Evolutionary conservation across 345 rosid genomes (phyloP), one percentile per base, ranked within the genome.

Genomic region (Eucalyptus shirleyi): DNA sequence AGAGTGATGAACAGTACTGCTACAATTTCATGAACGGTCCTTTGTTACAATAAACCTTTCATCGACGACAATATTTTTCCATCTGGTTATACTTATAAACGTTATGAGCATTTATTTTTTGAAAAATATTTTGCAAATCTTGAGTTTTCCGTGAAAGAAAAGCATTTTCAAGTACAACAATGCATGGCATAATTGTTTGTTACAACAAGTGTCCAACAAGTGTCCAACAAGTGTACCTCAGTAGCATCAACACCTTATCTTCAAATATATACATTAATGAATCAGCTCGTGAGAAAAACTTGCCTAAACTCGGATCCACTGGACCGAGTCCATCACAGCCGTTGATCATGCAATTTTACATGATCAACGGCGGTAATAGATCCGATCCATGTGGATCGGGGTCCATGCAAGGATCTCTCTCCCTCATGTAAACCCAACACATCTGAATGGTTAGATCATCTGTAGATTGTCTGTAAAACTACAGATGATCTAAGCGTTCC

Each of bases 151-250:
- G 30, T 56, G 62, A 56, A 24, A 56, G 14, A 56, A 56, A 56
- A 56, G 14, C 69, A 62, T 62, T 11, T 16, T n/a, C 34, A 3
- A 1, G 0, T 18, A 34, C 7, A 0, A 34, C 44, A 5, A 8
- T 21, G 23, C 23, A 32, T n/a, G 23, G 24, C 7, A 34, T 32
- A 67, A 32, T 67, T 16, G 80, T 15, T 14, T 3, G 1, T 15
- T 17, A 67, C 21, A 8, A n/a, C 24, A 69, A 34, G 44, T 18
- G 24, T 69, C 12, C 34, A 28, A 28, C 69, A 60, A 65, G 44
- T 18, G 24, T 69, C 12, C 34, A 28, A 28, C 69, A 60, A 65
- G 44, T 18, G 24, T 34, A 2, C 14, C 26, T 8, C 3, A 19
- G 23, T 32, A 32, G 23, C 34, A 32, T 4, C 42, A 0, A 67